Percentiles rank a stretch among this genome's conserved stretches.
Conservation (phyloP, 2,329 filamentous ascomycete genomes). For the Colletotrichum sojae region DNA sequence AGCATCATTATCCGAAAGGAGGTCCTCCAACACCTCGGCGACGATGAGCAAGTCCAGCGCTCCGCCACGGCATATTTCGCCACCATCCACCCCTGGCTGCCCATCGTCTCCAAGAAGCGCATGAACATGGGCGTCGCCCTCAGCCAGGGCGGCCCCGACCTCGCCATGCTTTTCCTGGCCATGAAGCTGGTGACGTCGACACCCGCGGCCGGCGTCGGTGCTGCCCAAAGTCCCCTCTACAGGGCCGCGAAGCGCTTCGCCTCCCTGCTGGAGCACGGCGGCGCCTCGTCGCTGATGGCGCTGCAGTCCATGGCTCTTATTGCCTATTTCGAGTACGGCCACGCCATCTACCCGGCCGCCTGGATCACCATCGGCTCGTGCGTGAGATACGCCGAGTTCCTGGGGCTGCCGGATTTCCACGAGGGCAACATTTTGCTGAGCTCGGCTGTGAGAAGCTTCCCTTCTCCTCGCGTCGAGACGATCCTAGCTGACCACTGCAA, state of each 20-base stretch:
- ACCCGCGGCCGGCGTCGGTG: slow-evolving; percentile 51
- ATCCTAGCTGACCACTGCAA: no score
- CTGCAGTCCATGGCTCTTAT: slow-evolving; percentile 63
- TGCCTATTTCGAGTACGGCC: slow-evolving; percentile 62
- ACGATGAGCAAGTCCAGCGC: slow-evolving; percentile 52
- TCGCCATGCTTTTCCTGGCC: slow-evolving; percentile 62
- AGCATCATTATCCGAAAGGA: slow-evolving; percentile 45
- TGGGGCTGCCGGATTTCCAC: slow-evolving; percentile 57
- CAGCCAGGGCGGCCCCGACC: slow-evolving; percentile 60
- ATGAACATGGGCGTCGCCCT: slow-evolving; percentile 58
- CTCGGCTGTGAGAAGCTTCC: slow-evolving; percentile 48
- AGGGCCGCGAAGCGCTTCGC: slow-evolving; percentile 59
- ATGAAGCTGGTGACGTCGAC: slow-evolving; percentile 61
- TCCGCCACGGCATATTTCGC: slow-evolving; percentile 58
- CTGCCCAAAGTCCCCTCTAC: slow-evolving; percentile 57
- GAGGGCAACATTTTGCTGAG: slow-evolving; percentile 55
- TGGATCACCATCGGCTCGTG: slow-evolving; percentile 63
- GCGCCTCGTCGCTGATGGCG: slow-evolving; percentile 57
- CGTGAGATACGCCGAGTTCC: slow-evolving; percentile 59
- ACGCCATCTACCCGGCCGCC: slow-evolving; percentile 64
- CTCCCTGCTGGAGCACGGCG: slow-evolving; percentile 56
- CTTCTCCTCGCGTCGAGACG: background rate
- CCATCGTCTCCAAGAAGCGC: slow-evolving; percentile 62
- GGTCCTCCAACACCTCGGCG: slow-evolving; percentile 56
- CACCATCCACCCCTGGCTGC: slow-evolving; percentile 62